A percentile compares a stretch with the other conserved stretches of the same genome.
phyloP scores from a whole-genome alignment of 2,329 filamentous ascomycete genomes.

The Aspergillus transmontanensis region DNA sequence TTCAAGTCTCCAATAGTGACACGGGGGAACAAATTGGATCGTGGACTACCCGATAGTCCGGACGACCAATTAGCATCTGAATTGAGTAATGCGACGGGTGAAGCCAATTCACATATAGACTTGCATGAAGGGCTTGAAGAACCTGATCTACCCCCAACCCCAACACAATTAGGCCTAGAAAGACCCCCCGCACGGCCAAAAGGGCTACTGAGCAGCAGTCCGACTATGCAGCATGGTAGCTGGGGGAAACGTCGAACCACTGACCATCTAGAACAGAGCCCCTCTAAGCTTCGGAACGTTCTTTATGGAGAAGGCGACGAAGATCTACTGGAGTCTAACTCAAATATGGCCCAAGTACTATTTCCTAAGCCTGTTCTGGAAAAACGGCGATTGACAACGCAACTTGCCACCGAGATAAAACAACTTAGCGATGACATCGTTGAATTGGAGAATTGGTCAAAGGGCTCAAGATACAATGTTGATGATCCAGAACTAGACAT shows the following conservation, averaged over 20 bases:
- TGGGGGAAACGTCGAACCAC: slow-evolving; percentile 27
- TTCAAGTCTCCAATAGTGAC: slow-evolving; percentile 30
- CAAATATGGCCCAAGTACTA: slow-evolving; percentile 12
- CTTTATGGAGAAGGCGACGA: slow-evolving; percentile 19
- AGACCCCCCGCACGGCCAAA: slow-evolving; percentile 34
- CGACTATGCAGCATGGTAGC: slow-evolving; percentile 34
- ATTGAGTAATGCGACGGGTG: slow-evolving; percentile 33
- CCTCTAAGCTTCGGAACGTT: slow-evolving; percentile 31
- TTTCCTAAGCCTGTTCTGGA: slow-evolving; percentile 32
- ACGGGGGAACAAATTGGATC: slow-evolving; percentile 15
- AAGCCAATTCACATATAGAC: slow-evolving; percentile 20
- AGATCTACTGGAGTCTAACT: slow-evolving; percentile 7
- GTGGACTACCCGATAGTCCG: slow-evolving; percentile 26
- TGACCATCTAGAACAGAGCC: slow-evolving; percentile 30
- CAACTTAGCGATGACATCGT: slow-evolving; percentile 62
- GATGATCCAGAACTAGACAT: slow-evolving; percentile 35
- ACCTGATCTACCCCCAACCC: slow-evolving; percentile 63
- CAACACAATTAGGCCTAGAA: slow-evolving; percentile 43
- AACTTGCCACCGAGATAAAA: slow-evolving; percentile 58
- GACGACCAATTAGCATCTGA: slow-evolving; percentile 38
- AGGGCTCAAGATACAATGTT: slow-evolving; percentile 50
- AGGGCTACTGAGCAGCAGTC: slow-evolving; percentile 40
- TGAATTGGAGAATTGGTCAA: slow-evolving; percentile 60
- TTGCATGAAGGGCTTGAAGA: slow-evolving; percentile 50
- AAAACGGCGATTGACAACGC: slow-evolving; percentile 57